Percentiles rank a stretch among this genome's conserved stretches.
Conservation (phyloP, 306 rosid species). For the Vigna trinervia region DNA sequence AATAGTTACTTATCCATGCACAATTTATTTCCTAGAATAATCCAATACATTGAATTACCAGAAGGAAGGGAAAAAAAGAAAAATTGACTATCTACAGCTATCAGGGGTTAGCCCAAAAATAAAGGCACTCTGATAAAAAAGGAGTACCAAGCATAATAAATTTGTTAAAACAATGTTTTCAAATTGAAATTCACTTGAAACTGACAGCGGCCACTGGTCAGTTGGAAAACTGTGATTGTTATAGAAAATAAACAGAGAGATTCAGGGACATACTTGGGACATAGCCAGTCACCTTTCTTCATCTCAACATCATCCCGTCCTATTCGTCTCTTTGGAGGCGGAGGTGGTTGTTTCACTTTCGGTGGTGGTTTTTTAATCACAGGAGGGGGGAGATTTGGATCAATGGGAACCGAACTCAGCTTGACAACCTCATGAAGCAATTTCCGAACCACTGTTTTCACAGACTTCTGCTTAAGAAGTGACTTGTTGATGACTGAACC, state of each 20-base stretch:
- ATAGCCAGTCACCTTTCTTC: conserved; percentile 98
- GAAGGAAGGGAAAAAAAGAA: not conserved
- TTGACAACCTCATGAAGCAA: conserved; percentile 92
- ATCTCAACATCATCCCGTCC: conserved; percentile 97
- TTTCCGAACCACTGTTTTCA: conserved; percentile 84
- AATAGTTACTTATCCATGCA: conserved; percentile 16
- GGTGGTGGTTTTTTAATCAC: conserved; percentile 83
- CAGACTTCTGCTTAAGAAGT: conserved; percentile 76
- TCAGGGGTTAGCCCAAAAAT: conserved; percentile 24
- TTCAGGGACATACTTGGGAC: conserved; percentile 81
- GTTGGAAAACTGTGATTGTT: conserved; percentile 16
- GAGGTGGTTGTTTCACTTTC: conserved; percentile 94
- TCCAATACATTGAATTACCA: conserved; percentile 24
- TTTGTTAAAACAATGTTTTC: not conserved
- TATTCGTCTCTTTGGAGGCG: conserved; percentile 85
- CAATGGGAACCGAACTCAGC: conserved; percentile 94
- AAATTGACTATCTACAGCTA: conserved; percentile 5
- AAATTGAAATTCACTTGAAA: conserved; percentile 35
- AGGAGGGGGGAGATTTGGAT: conserved; percentile 91
- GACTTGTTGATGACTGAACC: conserved; percentile 65
- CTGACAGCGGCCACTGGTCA: conserved; percentile 35
- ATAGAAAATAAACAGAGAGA: conserved; percentile 39
- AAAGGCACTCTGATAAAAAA: conserved; percentile 13
- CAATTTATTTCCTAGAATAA: conserved; percentile 20
- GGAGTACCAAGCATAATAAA: conserved; percentile 26